Percentiles rank a stretch among this genome's conserved stretches.
These are phyloP conservation scores for Populus nigra DNA, from an alignment of 345 rosid species.

Conservation along the genomic window DNA sequence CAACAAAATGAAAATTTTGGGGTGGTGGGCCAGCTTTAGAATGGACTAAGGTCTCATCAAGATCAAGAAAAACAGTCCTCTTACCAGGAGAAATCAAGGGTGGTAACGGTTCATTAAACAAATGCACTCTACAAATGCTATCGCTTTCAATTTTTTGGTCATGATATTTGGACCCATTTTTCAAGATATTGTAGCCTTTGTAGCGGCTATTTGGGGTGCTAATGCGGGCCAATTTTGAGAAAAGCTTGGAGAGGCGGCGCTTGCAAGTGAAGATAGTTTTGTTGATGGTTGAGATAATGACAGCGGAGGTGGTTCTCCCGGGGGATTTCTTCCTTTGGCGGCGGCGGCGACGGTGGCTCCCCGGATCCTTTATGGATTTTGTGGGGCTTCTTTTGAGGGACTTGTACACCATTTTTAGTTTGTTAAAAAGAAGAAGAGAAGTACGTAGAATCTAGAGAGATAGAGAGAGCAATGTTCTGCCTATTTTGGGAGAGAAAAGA, in stretches of 20 bases:
- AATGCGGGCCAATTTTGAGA: constrained; percentile 50
- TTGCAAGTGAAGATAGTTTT: constrained; percentile 56
- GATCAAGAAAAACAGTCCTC: constrained; percentile 79
- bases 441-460: background rate
- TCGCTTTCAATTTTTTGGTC: background rate
- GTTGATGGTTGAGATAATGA: constrained; percentile 58
- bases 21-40: constrained; percentile 77
- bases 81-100: constrained; percentile 32
- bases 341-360: constrained; percentile 31
- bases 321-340: constrained; percentile 42
- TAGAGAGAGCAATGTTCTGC: constrained; percentile 13
- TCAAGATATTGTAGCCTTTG: constrained; percentile 60
- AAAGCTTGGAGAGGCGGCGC: constrained; percentile 59
- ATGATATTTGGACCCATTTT: constrained; percentile 1
- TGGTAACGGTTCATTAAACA: constrained; percentile 34
- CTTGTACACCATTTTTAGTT: constrained; percentile 56
- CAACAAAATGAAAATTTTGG: constrained; percentile 53
- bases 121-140: constrained; percentile 26
- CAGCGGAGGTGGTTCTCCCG: constrained; percentile 31
- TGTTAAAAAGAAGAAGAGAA: background rate
- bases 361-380: constrained; percentile 42
- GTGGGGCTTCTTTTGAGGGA: constrained; percentile 43
- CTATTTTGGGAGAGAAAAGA: constrained; percentile 1
- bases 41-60: constrained; percentile 84
- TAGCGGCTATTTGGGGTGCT: constrained; percentile 37